These are phyloP conservation scores for Tolypocladium sp. DNA, from an alignment of 2,329 filamentous ascomycete genomes.

Conservation along the genomic window DNA sequence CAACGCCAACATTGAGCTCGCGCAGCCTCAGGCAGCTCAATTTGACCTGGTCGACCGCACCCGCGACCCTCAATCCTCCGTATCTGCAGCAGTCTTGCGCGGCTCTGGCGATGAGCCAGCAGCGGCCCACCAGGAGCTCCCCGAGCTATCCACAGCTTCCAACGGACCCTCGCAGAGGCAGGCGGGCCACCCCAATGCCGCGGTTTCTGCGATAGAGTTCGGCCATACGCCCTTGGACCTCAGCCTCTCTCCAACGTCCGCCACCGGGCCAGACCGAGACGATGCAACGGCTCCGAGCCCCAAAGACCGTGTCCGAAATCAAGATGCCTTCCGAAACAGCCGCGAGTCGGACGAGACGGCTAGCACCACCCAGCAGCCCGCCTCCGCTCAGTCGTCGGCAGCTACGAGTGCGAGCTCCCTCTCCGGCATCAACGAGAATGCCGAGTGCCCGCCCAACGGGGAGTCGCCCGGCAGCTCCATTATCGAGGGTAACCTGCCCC, in stretches of 20 bases:
- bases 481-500: slow-evolving; percentile 32
- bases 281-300: slow-evolving; percentile 22
- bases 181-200: slow-evolving; percentile 1
- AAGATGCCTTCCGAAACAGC: slow-evolving; percentile 36
- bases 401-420: slow-evolving; percentile 48
- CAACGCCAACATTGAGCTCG: slow-evolving; percentile 40
- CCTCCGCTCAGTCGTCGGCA: slow-evolving; percentile 42
- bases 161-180: neutral
- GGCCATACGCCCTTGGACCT: slow-evolving; percentile 8
- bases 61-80: neutral
- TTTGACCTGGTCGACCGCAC: slow-evolving; percentile 11
- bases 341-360: slow-evolving; percentile 43
- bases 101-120: neutral
- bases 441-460: slow-evolving; percentile 33
- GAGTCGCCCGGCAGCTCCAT: slow-evolving; percentile 42
- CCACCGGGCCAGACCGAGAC: slow-evolving; percentile 15
- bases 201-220: slow-evolving; percentile 7
- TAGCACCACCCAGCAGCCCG: slow-evolving; percentile 37
- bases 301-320: slow-evolving; percentile 19
- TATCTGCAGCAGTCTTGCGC: neutral
- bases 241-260: slow-evolving; percentile 8
- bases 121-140: neutral
- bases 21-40: slow-evolving; percentile 15
- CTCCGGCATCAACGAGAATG: slow-evolving; percentile 38
- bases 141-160: neutral